Evolutionary conservation across 1,139 yeast genomes (phyloP), one percentile per base, ranked within the genome.

Genomic region (Lodderomyces oxycetoniae): DNA sequence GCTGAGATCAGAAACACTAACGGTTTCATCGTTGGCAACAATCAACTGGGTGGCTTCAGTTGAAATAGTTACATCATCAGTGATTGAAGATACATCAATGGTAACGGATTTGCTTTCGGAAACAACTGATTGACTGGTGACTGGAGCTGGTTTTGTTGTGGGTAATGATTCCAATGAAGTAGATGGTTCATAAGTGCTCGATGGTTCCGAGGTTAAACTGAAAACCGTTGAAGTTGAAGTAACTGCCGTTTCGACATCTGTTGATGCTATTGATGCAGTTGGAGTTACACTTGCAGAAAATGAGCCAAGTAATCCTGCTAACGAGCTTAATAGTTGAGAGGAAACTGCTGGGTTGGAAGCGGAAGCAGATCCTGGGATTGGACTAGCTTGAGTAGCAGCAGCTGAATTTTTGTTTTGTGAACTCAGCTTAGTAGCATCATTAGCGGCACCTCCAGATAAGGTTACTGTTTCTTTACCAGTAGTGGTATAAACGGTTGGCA

Each of bases 151-250:
- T 20, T 43, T 43, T 1, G 61, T 50, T n/a, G 44, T 41, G 3
- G 55, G 41, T 23, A 55, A 36, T 11, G 55, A 38, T 32, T 45
- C 49, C 8, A 37, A 33, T 4, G 51, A 31, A 26, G 59, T 45
- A 3, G 46, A 25, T 5, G 53, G 49, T 10, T 39, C 40, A 34
- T 28, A 54, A 4, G 48, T 39, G n/a, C 52, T 43, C n/a, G 43
- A 32, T 7, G 57, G 59, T 1, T 44, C 44, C 4, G 51, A 39
- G 3, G 62, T 47, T 17, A 61, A 61, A 31, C 41, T 43, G 40
- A 44, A 59, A 20, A 59, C 38, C 2, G 57, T 53, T 8, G 42
- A 45, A 4, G 59, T 52, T 3, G 59, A 49, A 5, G 62, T 57
- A 26, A 41, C 36, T 14, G 54, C 43, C 22, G 35, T 42, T 3